Evolutionary conservation across 805 yeast genomes (phyloP).

Genomic region (Zygosaccharomyces bailii): DNA sequence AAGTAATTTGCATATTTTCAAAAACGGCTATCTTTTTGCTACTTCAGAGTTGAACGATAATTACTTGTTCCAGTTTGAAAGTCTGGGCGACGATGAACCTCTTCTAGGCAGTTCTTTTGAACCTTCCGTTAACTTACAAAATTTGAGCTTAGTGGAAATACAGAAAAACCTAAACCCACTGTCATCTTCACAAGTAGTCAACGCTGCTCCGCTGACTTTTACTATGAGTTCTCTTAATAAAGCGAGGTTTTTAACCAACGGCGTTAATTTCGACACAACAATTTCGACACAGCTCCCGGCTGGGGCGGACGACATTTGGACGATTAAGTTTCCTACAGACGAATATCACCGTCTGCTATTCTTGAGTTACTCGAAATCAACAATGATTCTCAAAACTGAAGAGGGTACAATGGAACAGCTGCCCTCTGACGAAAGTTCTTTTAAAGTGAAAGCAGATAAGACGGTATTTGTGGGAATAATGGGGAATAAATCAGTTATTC

Average conservation of each 20-base stretch:
- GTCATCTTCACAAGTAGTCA: conserved; percentile 38
- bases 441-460: conserved; percentile 51
- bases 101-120: conserved; percentile 19
- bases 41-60: conserved; percentile 62
- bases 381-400: conserved; percentile 26
- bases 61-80: conserved; percentile 71
- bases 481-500: conserved; percentile 61
- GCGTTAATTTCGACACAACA: conserved; percentile 56
- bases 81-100: conserved; percentile 57
- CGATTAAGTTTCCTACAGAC: conserved; percentile 46
- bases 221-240: conserved; percentile 32
- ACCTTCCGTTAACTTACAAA: conserved; percentile 42
- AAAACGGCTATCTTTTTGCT: conserved; percentile 72
- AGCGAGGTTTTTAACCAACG: conserved; percentile 50
- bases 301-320: conserved; percentile 58
- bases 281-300: conserved; percentile 77
- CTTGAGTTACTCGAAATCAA: conserved; percentile 22
- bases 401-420: conserved; percentile 65
- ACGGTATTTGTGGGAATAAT: conserved; percentile 71
- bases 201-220: conserved; percentile 28
- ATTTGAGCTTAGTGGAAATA: conserved; percentile 56
- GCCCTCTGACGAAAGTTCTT: conserved; percentile 59
- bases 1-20: conserved; percentile 54
- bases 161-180: conserved; percentile 50
- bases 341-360: conserved; percentile 26